These are phyloP conservation scores for Cercospora beticola DNA, from an alignment of 2,329 filamentous ascomycete species.

Conservation along the genomic window DNA sequence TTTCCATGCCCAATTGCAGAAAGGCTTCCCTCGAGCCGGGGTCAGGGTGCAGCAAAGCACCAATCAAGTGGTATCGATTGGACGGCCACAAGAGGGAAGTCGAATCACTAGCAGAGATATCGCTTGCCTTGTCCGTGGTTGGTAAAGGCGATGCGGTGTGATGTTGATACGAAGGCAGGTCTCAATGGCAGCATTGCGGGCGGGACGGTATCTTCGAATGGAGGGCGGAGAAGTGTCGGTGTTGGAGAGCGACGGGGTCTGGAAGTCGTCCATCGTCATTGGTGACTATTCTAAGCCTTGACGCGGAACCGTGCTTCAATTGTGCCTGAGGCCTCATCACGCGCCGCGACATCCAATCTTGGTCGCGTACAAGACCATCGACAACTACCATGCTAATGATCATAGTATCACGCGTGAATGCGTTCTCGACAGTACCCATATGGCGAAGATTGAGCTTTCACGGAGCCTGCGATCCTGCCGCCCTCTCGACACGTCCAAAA, in stretches of 20 bases:
- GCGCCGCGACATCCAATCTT: neutral
- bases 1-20: slow-evolving; percentile 15
- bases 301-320: neutral
- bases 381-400: neutral
- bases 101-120: slow-evolving; percentile 2
- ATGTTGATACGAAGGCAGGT: neutral
- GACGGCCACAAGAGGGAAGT: slow-evolving; percentile 5
- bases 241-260: neutral
- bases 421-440: neutral
- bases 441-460: neutral
- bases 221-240: neutral
- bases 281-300: neutral
- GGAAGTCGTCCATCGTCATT: neutral
- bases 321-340: neutral
- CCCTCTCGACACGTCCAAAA: neutral
- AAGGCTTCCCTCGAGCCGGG: slow-evolving; percentile 5
- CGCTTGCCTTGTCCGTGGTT: slow-evolving; percentile 5
- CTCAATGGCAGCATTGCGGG: slow-evolving; percentile 2
- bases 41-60: neutral
- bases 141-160: slow-evolving; percentile 3
- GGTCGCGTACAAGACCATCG: neutral
- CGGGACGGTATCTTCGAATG: slow-evolving; percentile 1
- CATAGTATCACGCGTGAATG: neutral
- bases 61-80: slow-evolving; percentile 2
- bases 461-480: neutral